Percentiles rank a stretch among this genome's conserved stretches.
phyloP scores from a whole-genome alignment of 75 land plant genomes.

The Gnetum montanum region DNA sequence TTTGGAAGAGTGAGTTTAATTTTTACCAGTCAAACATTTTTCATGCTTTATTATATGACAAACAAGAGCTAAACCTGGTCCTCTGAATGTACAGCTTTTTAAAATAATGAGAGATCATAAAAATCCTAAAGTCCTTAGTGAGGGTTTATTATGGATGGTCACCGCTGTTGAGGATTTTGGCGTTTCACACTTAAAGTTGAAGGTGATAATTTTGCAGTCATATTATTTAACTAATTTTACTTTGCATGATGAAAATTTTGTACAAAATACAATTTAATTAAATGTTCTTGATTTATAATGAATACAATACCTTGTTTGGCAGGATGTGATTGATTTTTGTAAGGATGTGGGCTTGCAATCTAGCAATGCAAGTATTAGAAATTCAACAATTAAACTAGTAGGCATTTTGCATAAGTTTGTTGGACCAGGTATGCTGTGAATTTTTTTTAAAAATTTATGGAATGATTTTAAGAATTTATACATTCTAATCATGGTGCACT shows the following conservation, averaged over 20 bases:
- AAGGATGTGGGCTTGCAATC: constrained; percentile 94
- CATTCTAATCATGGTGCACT: no score
- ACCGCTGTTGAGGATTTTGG: constrained; percentile 98
- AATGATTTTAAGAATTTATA: not conserved
- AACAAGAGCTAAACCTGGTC: no score
- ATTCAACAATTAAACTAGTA: constrained; percentile 83
- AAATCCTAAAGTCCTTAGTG: constrained; percentile 97
- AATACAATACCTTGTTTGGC: constrained; percentile 4
- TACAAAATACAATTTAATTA: no score
- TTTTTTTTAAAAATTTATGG: not conserved
- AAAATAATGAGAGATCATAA: constrained; percentile 99
- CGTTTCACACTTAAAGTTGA: constrained; percentile 68
- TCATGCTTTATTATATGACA: no score
- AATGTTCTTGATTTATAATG: no score
- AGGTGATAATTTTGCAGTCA: constrained; percentile 34
- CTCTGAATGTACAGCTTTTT: constrained; percentile 38
- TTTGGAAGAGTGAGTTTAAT: constrained; percentile 73
- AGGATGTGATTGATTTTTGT: constrained; percentile 97
- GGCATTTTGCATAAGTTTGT: constrained; percentile 85
- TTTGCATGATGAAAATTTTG: not conserved
- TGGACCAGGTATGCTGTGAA: constrained; percentile 68
- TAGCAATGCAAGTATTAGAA: constrained; percentile 87
- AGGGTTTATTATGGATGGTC: constrained; percentile 92
- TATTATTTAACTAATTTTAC: not conserved
- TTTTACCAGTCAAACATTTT: no score